phyloP scores from a whole-genome alignment of 225 moss, liverwort and hornwort species.

The Climacium dendroides region DNA sequence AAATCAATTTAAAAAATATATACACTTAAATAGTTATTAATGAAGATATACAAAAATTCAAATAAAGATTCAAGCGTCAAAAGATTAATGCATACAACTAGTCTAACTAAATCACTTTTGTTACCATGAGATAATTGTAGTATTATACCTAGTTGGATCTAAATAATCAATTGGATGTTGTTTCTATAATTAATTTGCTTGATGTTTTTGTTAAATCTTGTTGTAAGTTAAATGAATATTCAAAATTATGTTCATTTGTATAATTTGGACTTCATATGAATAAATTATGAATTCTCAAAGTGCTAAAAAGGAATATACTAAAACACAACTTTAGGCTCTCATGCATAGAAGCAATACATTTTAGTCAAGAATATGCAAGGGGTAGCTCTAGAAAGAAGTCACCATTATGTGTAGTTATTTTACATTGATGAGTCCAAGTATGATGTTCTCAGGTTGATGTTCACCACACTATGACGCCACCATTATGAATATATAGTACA shows the following conservation, averaged over 20 bases:
- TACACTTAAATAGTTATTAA: too few relatives aligned
- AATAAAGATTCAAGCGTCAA: neutral
- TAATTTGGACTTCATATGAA: neutral
- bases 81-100: neutral
- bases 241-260: neutral
- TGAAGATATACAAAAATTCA: too few relatives aligned
- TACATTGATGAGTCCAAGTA: neutral
- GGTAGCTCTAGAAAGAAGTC: rapidly evolving
- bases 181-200: neutral
- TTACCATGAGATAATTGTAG: neutral
- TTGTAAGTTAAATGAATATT: neutral
- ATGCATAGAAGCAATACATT: neutral
- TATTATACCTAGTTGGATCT: neutral
- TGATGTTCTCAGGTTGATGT: neutral
- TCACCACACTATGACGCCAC: neutral
- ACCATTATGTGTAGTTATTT: neutral
- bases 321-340: neutral
- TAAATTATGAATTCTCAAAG: neutral
- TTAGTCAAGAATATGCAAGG: neutral
- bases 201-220: neutral
- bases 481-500: neutral
- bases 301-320: rapidly evolving
- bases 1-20: neutral
- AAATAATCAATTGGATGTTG: neutral
- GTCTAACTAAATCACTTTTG: neutral